Base-by-base conservation (phyloP, 2,329 filamentous ascomycete genomes). In the Penicillium sp. region DNA sequence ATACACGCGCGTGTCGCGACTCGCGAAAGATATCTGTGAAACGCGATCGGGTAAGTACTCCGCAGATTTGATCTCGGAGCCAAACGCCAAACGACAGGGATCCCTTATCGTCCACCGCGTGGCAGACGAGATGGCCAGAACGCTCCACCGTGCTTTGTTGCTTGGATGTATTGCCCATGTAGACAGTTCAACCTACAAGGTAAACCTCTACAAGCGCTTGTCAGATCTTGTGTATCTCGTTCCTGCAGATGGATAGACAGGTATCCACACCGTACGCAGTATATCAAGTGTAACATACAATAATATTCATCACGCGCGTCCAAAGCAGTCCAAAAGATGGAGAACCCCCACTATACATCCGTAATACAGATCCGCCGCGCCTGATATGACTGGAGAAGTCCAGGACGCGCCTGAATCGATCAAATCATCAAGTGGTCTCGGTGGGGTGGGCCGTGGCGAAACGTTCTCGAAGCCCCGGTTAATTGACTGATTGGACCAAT, bases 381-480 rank as follows among this genome's bases (percentile, higher is more conserved):
- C 33, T 49, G 47, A 50, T 57, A 40, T 27, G 16, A 45, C 42
- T 56, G 51, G 54, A 55, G 49, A 43, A 49, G 55, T n/a, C 50
- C 57, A 58, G 45, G 30, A 33, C 48, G 39, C 48, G 19, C 40
- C 34, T 48, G 43, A 33, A 45, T 52, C 50, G 38, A 53, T 55
- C 54, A 47, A 44, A 48, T 48, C 35, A 53, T 55, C 54, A 47
- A 44, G 50, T 48, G 46, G 50, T 41, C 49, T 25, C 49, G 46
- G 41, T 43, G 38, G 50, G 50, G 64, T 62, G 57, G 63, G 61
- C 59, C 63, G 65, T 67, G 65, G 65, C 65, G 64, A 65, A 64
- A 59, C 52, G 53, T 63, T 62, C 61, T 66, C 57, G 61, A 65
- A 62, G 55, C 49, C 37, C 18, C 51, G 43, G 39, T 22, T 34